Evolutionary conservation across 768 basidiomycete genomes (phyloP).

Genomic region (Boletus coccyginus): DNA sequence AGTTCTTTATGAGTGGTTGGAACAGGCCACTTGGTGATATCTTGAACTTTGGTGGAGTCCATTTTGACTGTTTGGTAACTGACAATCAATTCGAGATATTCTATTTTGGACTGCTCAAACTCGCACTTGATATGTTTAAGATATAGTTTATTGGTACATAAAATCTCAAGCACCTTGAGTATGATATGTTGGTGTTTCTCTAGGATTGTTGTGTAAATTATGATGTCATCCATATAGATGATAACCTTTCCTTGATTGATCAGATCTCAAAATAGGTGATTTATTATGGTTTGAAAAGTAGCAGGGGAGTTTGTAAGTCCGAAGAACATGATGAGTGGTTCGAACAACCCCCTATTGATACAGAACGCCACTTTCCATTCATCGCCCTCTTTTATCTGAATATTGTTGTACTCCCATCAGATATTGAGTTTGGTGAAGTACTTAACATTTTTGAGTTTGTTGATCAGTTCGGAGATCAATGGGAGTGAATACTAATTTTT

Average conservation of each 20-base stretch:
- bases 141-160: background rate
- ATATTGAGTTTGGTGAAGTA: slow-evolving; percentile 33
- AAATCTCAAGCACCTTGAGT: background rate
- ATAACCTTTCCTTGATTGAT: background rate
- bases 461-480: slow-evolving; percentile 14
- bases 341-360: background rate
- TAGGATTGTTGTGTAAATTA: slow-evolving; percentile 30
- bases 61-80: background rate
- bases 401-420: slow-evolving; percentile 32
- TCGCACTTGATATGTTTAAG: background rate
- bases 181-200: slow-evolving; percentile 25
- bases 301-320: background rate
- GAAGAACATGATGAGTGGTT: background rate
- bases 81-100: background rate
- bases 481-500: background rate
- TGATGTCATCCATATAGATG: slow-evolving; percentile 42
- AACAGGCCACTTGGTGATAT: background rate
- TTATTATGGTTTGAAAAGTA: background rate
- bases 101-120: background rate
- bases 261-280: background rate
- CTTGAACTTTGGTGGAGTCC: background rate
- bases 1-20: background rate
- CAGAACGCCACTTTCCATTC: slow-evolving; percentile 35
- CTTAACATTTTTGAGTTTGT: slow-evolving; percentile 15
- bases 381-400: slow-evolving; percentile 26